phyloP scores from a whole-genome alignment of 306 rosid species.

The Elaeagnus macrophylla region DNA sequence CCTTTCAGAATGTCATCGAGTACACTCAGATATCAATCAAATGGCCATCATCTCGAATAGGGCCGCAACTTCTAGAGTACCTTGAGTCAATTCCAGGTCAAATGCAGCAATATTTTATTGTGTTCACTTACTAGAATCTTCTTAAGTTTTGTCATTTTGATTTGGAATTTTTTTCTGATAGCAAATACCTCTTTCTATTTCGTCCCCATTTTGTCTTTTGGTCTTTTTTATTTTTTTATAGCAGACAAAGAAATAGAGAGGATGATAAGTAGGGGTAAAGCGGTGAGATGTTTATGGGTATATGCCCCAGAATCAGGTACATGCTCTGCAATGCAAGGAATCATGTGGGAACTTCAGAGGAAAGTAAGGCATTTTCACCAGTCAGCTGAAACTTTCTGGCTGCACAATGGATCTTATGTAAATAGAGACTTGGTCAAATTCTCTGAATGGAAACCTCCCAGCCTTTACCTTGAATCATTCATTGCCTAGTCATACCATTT shows the following conservation, averaged over 20 bases:
- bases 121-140: slow-evolving; percentile 11
- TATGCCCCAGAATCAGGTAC: slow-evolving; percentile 56
- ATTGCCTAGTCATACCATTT: slow-evolving; percentile 14
- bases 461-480: slow-evolving; percentile 61
- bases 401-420: slow-evolving; percentile 70
- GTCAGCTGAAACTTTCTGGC: slow-evolving; percentile 90
- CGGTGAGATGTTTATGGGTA: slow-evolving; percentile 63
- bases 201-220: slow-evolving; percentile 2
- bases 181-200: no score
- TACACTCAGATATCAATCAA: slow-evolving; percentile 81
- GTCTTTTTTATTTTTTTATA: background rate
- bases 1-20: slow-evolving; percentile 88
- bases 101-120: slow-evolving; percentile 1
- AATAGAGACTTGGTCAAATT: slow-evolving; percentile 62
- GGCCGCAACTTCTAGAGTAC: slow-evolving; percentile 74
- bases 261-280: slow-evolving; percentile 62
- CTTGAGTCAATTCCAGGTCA: slow-evolving; percentile 87
- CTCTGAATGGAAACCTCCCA: slow-evolving; percentile 69
- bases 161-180: no score
- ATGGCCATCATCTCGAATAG: slow-evolving; percentile 84
- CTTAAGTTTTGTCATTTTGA: background rate
- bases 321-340: slow-evolving; percentile 86
- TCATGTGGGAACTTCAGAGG: slow-evolving; percentile 92
- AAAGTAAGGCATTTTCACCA: slow-evolving; percentile 86
- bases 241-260: slow-evolving; percentile 62